Evolutionary conservation across 2,329 filamentous ascomycete species (phyloP).

Genomic region (Camillea tinctor): DNA sequence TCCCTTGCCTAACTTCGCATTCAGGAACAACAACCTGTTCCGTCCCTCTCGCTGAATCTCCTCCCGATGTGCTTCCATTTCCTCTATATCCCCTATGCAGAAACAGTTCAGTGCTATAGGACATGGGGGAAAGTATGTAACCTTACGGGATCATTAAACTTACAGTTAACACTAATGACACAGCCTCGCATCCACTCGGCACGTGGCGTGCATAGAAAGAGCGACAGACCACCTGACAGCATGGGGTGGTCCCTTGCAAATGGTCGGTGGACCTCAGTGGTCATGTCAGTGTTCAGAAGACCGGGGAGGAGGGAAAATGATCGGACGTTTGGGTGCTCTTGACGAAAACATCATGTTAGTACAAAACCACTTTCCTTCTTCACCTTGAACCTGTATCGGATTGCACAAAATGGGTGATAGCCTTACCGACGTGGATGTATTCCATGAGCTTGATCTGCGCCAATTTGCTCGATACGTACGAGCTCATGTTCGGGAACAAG

Average conservation of each 20-base stretch:
- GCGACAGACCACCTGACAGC: conserved; percentile 4
- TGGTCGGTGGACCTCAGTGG: conserved; percentile 1
- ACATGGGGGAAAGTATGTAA: not conserved
- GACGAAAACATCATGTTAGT: too few relatives aligned
- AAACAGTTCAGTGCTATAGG: not conserved
- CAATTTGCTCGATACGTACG: conserved; percentile 21
- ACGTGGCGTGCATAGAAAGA: conserved; percentile 7
- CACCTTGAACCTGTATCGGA: too few relatives aligned
- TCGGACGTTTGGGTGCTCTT: conserved; percentile 4
- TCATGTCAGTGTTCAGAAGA: conserved; percentile 7
- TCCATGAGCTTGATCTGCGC: conserved; percentile 17
- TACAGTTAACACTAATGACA: conserved; percentile 7
- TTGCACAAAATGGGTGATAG: too few relatives aligned
- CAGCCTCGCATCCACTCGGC: conserved; percentile 5
- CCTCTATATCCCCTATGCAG: conserved; percentile 1
- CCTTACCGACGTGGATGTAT: conserved; percentile 12
- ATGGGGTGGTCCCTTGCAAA: conserved; percentile 4
- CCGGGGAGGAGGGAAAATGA: conserved; percentile 7
- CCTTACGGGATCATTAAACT: not conserved
- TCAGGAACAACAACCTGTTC: not conserved
- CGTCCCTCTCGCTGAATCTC: conserved; percentile 1
- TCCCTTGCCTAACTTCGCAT: conserved; percentile 2
- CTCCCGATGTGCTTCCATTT: conserved; percentile 4
- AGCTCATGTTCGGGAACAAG: conserved; percentile 10
- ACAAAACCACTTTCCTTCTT: too few relatives aligned